Evolutionary conservation across 1,139 yeast species (phyloP).

Genomic region (Scheffersomyces insectosa): DNA sequence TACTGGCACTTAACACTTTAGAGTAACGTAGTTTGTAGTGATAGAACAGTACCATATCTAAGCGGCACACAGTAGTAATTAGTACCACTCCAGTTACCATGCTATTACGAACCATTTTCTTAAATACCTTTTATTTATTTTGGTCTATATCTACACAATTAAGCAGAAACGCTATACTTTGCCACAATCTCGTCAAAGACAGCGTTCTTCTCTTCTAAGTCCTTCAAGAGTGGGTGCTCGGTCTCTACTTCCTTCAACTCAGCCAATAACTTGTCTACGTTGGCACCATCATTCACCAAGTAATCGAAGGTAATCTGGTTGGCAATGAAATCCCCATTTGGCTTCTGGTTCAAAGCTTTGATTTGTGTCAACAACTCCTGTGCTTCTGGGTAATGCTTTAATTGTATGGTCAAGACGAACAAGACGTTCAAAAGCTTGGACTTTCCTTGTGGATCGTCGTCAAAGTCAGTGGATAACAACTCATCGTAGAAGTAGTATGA

Average conservation of each 20-base stretch:
- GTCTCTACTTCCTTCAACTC: conserved; percentile 44
- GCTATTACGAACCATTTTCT: background rate
- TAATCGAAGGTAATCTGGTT: conserved; percentile 58
- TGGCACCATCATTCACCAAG: conserved; percentile 46
- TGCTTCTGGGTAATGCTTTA: conserved; percentile 49
- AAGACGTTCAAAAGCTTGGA: conserved; percentile 37
- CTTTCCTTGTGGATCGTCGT: conserved; percentile 38
- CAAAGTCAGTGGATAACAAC: conserved; percentile 50
- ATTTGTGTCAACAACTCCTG: conserved; percentile 50
- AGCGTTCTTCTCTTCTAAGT: conserved; percentile 50
- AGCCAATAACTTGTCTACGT: conserved; percentile 39
- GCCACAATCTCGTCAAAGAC: conserved; percentile 58
- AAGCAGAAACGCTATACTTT: conserved; percentile 40
- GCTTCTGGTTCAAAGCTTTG: conserved; percentile 25
- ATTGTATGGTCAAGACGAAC: conserved; percentile 45
- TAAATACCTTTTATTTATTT: background rate
- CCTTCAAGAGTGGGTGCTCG: conserved; percentile 53
- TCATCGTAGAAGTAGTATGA: conserved; percentile 76
- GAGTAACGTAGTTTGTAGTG: no score
- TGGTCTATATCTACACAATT: background rate
- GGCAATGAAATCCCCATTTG: conserved; percentile 54
- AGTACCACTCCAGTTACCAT: no score
- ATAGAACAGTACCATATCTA: no score
- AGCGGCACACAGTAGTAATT: no score
- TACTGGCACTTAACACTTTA: no score